Conservation (phyloP, 2,329 filamentous ascomycete genomes). For the Diaporthe citriasiana region DNA sequence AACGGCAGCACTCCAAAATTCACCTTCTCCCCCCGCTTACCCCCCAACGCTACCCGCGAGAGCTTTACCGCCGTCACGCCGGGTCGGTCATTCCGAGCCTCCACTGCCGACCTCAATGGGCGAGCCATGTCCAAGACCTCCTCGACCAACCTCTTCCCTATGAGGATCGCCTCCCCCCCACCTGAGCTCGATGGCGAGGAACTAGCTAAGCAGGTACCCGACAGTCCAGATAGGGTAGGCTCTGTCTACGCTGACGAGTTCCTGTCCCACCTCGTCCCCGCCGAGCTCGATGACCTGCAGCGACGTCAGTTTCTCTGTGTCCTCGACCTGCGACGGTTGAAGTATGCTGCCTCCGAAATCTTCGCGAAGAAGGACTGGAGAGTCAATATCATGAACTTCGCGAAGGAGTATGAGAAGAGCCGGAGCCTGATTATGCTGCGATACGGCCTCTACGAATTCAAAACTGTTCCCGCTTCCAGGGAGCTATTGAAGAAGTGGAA, state of each 20-base stretch:
- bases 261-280: conserved; percentile 68
- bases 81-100: conserved; percentile 59
- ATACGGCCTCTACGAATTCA: conserved; percentile 74
- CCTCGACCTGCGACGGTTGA: conserved; percentile 72
- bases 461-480: conserved; percentile 71
- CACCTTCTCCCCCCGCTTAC: conserved; percentile 62
- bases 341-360: conserved; percentile 73
- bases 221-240: conserved; percentile 64
- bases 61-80: conserved; percentile 63
- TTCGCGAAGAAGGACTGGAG: conserved; percentile 74
- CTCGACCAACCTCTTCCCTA: conserved; percentile 67
- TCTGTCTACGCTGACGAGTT: conserved; percentile 74
- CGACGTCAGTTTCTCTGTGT: conserved; percentile 75
- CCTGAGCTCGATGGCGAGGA: conserved; percentile 69
- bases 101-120: conserved; percentile 61
- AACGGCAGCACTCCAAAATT: conserved; percentile 47
- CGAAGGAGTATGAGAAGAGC: conserved; percentile 76
- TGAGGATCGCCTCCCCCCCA: conserved; percentile 72
- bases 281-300: conserved; percentile 70
- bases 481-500: conserved; percentile 72
- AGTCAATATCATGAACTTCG: conserved; percentile 73
- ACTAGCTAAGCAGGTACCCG: conserved; percentile 67
- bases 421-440: conserved; percentile 72
- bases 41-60: conserved; percentile 61
- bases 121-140: conserved; percentile 64